Evolutionary conservation across 495 filamentous ascomycete species (phyloP), one percentile per base, ranked within the genome.

Genomic region (Penicillium odoratum): DNA sequence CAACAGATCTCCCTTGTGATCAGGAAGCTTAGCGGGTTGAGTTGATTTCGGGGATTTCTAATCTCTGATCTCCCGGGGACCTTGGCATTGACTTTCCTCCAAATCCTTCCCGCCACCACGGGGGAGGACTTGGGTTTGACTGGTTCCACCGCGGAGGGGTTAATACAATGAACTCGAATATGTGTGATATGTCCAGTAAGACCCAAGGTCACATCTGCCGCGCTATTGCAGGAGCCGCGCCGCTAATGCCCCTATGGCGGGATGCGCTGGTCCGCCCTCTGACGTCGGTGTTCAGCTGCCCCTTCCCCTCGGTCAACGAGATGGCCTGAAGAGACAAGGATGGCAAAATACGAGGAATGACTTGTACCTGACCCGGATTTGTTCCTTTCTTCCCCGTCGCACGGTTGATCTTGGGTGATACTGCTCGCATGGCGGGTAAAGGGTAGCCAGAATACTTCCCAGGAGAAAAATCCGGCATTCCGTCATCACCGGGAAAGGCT

Each of bases 181-280:
- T 7, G 56, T 66, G 61, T 69, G 73, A 69, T 69, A 57, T 62
- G 58, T 71, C 60, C 55, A 38, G 31, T 57, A 48, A 49, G 31
- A 13, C 51, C 28, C 51, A 31, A 48, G 59, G 34, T 68, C 58
- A 47, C 53, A 57, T 63, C 60, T 66, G 56, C 66, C 64, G 66
- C 61, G 60, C 63, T 68, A 66, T 70, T 70, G 53, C 59, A 59
- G 53, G 58, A 67, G 64, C 58, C 61, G 66, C 66, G 61, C 67
- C 68, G 65, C 68, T 63, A 69, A 61, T 51, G 42, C 53, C 52
- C 38, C 60, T 55, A 61, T 61, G 64, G 58, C 55, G 60, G 67
- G 56, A 50, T 63, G 51, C 44, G 48, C 55, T 62, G 62, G 60
- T 66, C 60, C 59, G 58, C 55, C 47, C 67, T 71, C 67, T 71